Percentiles rank a stretch among this genome's conserved stretches.
Evolutionary conservation across 31 red algal genomes (phyloP).

Genomic region (Endocladia muricata): DNA sequence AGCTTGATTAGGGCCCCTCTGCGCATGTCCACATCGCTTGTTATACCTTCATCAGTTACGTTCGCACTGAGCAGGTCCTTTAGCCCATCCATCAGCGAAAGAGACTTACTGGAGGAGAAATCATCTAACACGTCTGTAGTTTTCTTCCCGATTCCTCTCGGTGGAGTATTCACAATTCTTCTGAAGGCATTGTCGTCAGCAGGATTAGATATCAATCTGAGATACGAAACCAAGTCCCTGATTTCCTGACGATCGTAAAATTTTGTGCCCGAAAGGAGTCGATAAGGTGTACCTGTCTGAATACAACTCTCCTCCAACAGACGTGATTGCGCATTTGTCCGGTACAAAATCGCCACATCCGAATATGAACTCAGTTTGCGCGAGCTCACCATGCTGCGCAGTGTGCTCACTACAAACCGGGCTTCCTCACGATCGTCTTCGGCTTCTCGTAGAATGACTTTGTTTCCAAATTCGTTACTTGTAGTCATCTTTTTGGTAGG

Average conservation of each 20-base stretch:
- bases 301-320: conserved; percentile 68
- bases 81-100: conserved; percentile 13
- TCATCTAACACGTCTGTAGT: conserved; percentile 38
- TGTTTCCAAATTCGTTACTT: conserved; percentile 19
- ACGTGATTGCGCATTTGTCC: conserved; percentile 77
- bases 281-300: conserved; percentile 43
- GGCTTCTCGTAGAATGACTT: conserved; percentile 17
- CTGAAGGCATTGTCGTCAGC: conserved; percentile 56
- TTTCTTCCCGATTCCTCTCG: conserved; percentile 67
- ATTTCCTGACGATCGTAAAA: conserved; percentile 88
- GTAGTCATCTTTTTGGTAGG: conserved; percentile 50
- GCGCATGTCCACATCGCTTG: conserved; percentile 17
- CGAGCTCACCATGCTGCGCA: neutral
- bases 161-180: conserved; percentile 67
- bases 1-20: conserved; percentile 24
- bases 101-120: conserved; percentile 19
- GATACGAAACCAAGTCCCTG: conserved; percentile 64
- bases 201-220: conserved; percentile 44
- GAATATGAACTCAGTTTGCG: conserved; percentile 30
- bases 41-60: conserved; percentile 4
- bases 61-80: conserved; percentile 1
- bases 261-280: conserved; percentile 49
- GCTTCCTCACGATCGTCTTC: conserved; percentile 41
- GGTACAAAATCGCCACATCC: conserved; percentile 75
- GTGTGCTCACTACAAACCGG: conserved; percentile 33